Conservation (phyloP, 2,329 filamentous ascomycete genomes). For the Rutstroemia sp. region DNA sequence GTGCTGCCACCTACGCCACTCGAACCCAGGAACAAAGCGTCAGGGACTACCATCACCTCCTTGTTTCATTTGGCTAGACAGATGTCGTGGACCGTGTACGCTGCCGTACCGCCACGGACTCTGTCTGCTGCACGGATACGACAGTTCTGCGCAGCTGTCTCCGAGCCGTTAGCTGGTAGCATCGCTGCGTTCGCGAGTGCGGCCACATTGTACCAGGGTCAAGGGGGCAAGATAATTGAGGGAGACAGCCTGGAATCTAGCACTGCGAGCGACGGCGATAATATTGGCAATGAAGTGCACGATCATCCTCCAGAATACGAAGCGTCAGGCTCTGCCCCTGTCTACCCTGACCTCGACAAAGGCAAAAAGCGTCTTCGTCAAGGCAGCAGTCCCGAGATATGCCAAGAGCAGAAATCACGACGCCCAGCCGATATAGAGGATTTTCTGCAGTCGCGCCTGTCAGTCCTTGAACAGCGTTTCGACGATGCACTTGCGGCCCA, state of each 20-base stretch:
- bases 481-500: background rate
- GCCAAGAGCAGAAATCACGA: background rate
- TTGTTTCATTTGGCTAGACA: background rate
- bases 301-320: background rate
- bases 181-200: background rate
- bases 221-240: constrained; percentile 2
- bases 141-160: background rate
- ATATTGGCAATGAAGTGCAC: background rate
- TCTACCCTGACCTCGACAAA: background rate
- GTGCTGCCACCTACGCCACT: constrained; percentile 1
- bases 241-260: background rate
- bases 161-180: no score
- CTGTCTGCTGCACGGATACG: background rate
- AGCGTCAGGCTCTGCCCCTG: background rate
- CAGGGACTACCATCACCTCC: background rate
- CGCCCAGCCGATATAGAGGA: background rate
- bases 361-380: constrained; percentile 1
- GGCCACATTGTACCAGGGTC: background rate
- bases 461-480: background rate
- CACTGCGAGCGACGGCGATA: background rate
- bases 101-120: background rate
- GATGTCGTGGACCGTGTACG: constrained; percentile 1
- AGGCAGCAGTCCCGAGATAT: background rate
- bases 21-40: background rate
- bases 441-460: background rate